These are phyloP conservation scores for Fusarium subtropicale DNA, from an alignment of 2,329 filamentous ascomycete species.

Conservation along the genomic window DNA sequence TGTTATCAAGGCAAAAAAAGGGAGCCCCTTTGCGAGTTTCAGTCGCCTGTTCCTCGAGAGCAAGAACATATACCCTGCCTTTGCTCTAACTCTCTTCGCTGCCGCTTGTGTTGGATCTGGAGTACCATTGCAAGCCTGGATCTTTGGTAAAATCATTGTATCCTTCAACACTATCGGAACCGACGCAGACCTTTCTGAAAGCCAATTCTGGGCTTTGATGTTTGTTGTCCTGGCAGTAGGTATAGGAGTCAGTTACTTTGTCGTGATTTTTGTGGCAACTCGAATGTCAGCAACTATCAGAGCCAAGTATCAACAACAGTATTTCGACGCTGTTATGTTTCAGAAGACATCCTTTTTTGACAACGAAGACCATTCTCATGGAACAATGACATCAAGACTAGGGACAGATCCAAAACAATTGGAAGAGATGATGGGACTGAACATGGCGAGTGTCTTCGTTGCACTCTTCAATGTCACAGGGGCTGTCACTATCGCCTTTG, in stretches of 20 bases:
- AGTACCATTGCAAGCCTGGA: conserved; percentile 64
- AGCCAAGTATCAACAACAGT: conserved; percentile 68
- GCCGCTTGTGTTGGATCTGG: conserved; percentile 58
- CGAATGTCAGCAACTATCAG: conserved; percentile 62
- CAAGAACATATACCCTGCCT: conserved; percentile 61
- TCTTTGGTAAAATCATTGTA: conserved; percentile 66
- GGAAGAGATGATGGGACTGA: conserved; percentile 71
- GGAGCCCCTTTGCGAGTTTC: conserved; percentile 64
- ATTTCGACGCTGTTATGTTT: conserved; percentile 69
- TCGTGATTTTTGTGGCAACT: conserved; percentile 54
- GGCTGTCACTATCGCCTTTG: conserved; percentile 73
- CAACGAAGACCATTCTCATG: conserved; percentile 67
- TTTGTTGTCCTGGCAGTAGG: conserved; percentile 69
- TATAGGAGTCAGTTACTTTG: conserved; percentile 65
- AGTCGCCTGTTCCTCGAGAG: conserved; percentile 69
- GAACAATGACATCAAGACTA: conserved; percentile 68
- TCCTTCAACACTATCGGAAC: conserved; percentile 58
- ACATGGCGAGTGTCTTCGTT: conserved; percentile 72
- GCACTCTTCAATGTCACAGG: conserved; percentile 75
- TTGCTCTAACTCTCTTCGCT: conserved; percentile 62
- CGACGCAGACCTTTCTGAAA: conserved; percentile 54
- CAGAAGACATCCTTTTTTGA: conserved; percentile 73
- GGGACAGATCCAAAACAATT: conserved; percentile 69
- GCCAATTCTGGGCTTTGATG: conserved; percentile 74
- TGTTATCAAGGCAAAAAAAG: conserved; percentile 48